These are phyloP conservation scores for Saraca asoca DNA, from an alignment of 331 rosid species.

Conservation along the genomic window DNA sequence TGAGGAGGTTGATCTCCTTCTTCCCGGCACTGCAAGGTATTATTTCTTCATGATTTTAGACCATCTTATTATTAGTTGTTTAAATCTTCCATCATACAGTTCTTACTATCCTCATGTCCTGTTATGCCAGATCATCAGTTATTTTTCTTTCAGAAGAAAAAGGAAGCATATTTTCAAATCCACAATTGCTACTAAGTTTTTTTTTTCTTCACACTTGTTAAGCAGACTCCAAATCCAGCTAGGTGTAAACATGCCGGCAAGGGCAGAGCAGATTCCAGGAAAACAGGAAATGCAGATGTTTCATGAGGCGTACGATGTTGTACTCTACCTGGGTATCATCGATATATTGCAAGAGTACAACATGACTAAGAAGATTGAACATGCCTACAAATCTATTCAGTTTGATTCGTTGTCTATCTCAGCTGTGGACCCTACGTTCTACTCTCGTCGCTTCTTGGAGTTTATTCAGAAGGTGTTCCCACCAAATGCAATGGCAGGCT, in stretches of 20 bases:
- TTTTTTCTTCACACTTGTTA: not conserved
- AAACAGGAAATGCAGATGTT: slow-evolving; percentile 63
- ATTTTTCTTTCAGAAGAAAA: too few relatives aligned
- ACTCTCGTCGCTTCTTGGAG: slow-evolving; percentile 83
- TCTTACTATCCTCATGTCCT: not conserved
- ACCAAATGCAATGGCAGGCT: slow-evolving; percentile 46
- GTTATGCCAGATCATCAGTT: slow-evolving; percentile 1
- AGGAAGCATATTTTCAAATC: too few relatives aligned
- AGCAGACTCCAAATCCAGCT: slow-evolving; percentile 94
- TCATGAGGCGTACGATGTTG: slow-evolving; percentile 83
- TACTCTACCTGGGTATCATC: slow-evolving; percentile 89
- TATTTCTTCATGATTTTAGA: slow-evolving; percentile 19
- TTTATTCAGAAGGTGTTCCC: slow-evolving; percentile 89
- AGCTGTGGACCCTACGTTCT: slow-evolving; percentile 90
- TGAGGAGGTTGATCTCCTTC: slow-evolving; percentile 95
- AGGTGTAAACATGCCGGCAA: slow-evolving; percentile 98
- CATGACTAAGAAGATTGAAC: slow-evolving; percentile 91
- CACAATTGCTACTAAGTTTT: too few relatives aligned
- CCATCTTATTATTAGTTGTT: not conserved
- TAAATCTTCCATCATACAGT: not conserved
- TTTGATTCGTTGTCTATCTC: slow-evolving; percentile 92
- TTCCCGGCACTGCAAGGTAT: slow-evolving; percentile 99
- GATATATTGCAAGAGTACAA: slow-evolving; percentile 94
- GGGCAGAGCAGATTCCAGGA: slow-evolving; percentile 88
- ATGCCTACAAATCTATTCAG: slow-evolving; percentile 82